Conservation (phyloP, 352 stramenopile genomes). For the Phytophthora niederhauseri region DNA sequence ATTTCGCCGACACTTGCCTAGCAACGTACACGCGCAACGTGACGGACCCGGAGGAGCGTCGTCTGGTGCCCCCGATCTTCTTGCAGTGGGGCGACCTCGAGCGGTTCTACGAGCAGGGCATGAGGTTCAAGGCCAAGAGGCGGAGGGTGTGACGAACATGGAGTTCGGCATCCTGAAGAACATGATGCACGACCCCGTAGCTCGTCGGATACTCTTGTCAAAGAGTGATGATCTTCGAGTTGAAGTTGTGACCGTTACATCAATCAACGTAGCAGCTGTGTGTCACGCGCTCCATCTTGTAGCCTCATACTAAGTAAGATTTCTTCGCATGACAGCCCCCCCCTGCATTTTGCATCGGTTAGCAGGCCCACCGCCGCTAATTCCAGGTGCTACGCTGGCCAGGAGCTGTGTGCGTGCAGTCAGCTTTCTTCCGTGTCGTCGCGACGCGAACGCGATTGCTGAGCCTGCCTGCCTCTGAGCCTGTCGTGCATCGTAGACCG, state of each 20-base stretch:
- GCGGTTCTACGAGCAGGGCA: constrained; percentile 36
- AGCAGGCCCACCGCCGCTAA: background rate
- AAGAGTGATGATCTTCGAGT: constrained; percentile 20
- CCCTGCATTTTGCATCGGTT: background rate
- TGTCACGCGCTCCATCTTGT: background rate
- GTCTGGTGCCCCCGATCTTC: constrained; percentile 37
- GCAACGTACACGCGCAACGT: constrained; percentile 23
- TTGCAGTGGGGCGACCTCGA: constrained; percentile 39
- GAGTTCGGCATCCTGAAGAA: constrained; percentile 43
- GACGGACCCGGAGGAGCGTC: constrained; percentile 26
- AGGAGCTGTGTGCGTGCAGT: background rate
- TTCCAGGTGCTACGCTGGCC: constrained; percentile 7
- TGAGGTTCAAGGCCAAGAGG: constrained; percentile 36
- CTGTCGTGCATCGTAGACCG: constrained; percentile 1
- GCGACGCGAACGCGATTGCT: constrained; percentile 23
- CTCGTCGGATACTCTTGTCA: background rate
- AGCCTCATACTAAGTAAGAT: too few species aligned
- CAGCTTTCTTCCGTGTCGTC: constrained; percentile 22
- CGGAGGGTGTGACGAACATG: constrained; percentile 38
- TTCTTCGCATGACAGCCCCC: background rate
- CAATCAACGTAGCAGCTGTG: constrained; percentile 5
- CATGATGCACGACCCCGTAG: background rate
- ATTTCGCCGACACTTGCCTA: constrained; percentile 32
- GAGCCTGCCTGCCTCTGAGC: constrained; percentile 4
- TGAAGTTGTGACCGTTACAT: constrained; percentile 27